These are phyloP conservation scores for Persicaria maculosa DNA, from an alignment of 148 eudicot genomes.

Conservation along the genomic window DNA sequence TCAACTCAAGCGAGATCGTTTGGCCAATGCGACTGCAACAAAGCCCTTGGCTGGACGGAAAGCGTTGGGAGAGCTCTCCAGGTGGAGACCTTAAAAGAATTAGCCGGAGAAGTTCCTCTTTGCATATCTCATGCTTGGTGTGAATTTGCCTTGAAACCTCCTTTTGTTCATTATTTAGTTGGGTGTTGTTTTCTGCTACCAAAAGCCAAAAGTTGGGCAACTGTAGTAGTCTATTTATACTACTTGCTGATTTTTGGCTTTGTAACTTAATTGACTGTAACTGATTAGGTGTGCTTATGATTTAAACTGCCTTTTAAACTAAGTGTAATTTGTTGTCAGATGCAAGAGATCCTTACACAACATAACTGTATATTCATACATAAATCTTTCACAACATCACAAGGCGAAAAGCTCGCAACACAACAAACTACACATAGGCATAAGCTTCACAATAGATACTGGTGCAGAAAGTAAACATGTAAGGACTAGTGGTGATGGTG, in stretches of 20 bases:
- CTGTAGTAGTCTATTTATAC: conserved; percentile 3
- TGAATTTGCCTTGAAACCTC: background rate
- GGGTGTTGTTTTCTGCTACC: background rate
- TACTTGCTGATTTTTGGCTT: background rate
- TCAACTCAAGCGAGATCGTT: background rate
- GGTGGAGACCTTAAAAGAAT: background rate
- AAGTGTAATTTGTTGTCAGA: too few relatives aligned
- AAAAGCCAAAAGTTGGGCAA: background rate
- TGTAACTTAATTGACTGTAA: background rate
- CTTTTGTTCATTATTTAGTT: background rate
- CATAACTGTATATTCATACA: background rate
- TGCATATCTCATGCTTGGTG: conserved; percentile 12
- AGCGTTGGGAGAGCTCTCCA: background rate
- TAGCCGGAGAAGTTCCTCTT: background rate
- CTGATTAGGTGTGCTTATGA: background rate
- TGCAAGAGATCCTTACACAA: too few relatives aligned
- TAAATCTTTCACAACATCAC: background rate
- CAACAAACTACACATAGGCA: background rate
- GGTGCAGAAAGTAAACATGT: background rate
- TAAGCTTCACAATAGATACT: too few relatives aligned
- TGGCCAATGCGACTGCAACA: conserved; percentile 4
- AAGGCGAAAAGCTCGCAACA: background rate
- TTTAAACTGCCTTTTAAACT: background rate
- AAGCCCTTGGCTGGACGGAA: conserved; percentile 4
- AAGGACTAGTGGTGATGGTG: conserved; percentile 8